Evolutionary conservation across 306 rosid genomes (phyloP).

Genomic region (Vicia faba): DNA sequence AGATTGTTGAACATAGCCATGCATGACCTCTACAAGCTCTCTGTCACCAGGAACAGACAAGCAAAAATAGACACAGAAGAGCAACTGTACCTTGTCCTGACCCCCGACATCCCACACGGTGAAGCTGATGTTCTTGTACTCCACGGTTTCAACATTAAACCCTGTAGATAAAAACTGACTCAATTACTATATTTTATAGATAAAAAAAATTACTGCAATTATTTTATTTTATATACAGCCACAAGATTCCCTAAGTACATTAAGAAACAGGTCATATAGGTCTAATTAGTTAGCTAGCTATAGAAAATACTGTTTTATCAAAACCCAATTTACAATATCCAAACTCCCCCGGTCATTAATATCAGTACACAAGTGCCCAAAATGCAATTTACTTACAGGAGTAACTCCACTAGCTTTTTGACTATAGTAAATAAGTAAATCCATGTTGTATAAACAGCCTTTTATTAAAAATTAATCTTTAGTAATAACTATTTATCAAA

Average conservation of each 20-base stretch:
- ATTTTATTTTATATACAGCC: constrained; percentile 1
- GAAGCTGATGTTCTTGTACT: constrained; percentile 98
- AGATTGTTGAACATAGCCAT: constrained; percentile 3
- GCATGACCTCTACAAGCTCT: constrained; percentile 31
- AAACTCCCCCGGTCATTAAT: constrained; percentile 2
- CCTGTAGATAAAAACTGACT: constrained; percentile 50
- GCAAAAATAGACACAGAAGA: constrained; percentile 2
- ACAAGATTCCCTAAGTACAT: background rate
- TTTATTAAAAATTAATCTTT: background rate
- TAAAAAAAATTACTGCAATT: background rate
- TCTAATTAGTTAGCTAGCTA: background rate
- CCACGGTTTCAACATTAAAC: constrained; percentile 96
- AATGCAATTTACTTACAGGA: background rate
- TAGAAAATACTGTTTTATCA: background rate
- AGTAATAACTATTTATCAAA: background rate
- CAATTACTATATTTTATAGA: constrained; percentile 67
- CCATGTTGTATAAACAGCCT: background rate
- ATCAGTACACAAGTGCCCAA: constrained; percentile 3
- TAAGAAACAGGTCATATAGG: constrained; percentile 7
- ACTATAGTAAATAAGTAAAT: too few species aligned
- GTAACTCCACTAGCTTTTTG: background rate
- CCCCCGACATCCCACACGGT: constrained; percentile 99
- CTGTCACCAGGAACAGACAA: constrained; percentile 18
- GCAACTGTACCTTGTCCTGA: constrained; percentile 79
- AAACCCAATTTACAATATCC: constrained; percentile 6